Percentiles rank a stretch among this genome's conserved stretches.
phyloP scores from a whole-genome alignment of 1,284 basidiomycete genomes.

The Clitocybe nebularis region DNA sequence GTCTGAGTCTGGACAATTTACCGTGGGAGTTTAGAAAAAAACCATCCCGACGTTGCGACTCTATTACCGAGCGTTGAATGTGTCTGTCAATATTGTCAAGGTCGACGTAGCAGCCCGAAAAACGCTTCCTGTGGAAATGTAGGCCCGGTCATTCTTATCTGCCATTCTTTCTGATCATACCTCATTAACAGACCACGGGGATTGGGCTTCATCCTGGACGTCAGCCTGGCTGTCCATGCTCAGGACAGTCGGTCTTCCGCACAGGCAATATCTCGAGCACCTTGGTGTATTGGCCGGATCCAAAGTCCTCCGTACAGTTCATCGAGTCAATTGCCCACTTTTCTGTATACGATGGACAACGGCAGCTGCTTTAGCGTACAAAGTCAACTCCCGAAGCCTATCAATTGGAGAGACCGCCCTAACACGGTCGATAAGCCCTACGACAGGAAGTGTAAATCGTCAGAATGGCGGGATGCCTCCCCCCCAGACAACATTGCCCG shows the following conservation, averaged over 20 bases:
- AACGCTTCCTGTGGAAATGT: constrained; percentile 12
- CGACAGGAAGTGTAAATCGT: too few species aligned
- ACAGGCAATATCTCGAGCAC: constrained; percentile 49
- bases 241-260: constrained; percentile 52
- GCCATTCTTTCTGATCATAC: neutral
- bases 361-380: constrained; percentile 1
- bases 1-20: too few species aligned
- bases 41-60: neutral
- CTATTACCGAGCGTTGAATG: constrained; percentile 4
- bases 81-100: constrained; percentile 2
- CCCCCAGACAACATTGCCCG: constrained; percentile 8
- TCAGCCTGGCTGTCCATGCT: constrained; percentile 66
- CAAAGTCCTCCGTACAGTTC: constrained; percentile 11
- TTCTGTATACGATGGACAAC: constrained; percentile 15
- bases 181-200: constrained; percentile 10
- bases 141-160: neutral
- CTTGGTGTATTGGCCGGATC: constrained; percentile 13
- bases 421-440: too few species aligned
- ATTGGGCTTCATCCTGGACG: constrained; percentile 19
- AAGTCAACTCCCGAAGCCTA: too few species aligned
- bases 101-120: constrained; percentile 2
- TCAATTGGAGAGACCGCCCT: neutral
- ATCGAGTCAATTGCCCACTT: constrained; percentile 15
- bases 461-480: too few species aligned
- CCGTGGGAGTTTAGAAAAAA: too few species aligned